Evolutionary conservation across 1,284 basidiomycete species (phyloP), one percentile per base, ranked within the genome.

Genomic region (Entoloma clypeatum): DNA sequence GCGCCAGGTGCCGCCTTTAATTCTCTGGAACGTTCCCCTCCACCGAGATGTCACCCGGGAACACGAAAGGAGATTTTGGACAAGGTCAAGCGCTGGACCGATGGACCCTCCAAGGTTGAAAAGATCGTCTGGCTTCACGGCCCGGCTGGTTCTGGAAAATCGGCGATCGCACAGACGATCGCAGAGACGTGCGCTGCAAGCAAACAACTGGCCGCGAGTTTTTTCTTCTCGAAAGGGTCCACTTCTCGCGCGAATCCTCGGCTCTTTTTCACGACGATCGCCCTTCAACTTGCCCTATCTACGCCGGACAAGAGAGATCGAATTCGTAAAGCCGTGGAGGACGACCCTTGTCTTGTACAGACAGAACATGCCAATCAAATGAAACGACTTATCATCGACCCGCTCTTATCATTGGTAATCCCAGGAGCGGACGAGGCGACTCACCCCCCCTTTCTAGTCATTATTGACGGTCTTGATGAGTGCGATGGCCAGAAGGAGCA

Each of bases 381-480:
- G 33, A 30, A 47, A 23, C 31, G 44, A 17, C 45, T 58, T 10
- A 39, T 55, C 28, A 36, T 52, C 9, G 36, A 48, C 9, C 51
- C 54, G 7, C 22, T 52, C 10, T 7, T 38, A 16, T 16, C n/a
- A 3, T 8, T 13, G 8, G 1, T 21, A 24, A 22, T 16, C 22
- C 25, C 21, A 24, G 13, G 11, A 3, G 7, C n/a, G 1, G 5
- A 4, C 5, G 26, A 36, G 17, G 19, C 33, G 7, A 3, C 3
- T 7, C 28, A 40, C 3, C 9, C 7, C 10, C 24, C 22, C 6
- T 47, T 17, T 17, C 44, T 37, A n/a, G 23, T 52, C 10, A 39
- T 48, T 4, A 39, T 49, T 10, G 55, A 55, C 32, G 51, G 53
- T 19, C 31, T 57, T 1, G 51, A 55, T 18, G 55, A 53, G 44